Percentiles rank a stretch among this genome's conserved stretches.
phyloP scores from a whole-genome alignment of 2,329 filamentous ascomycete species.

The Amylocarpus encephaloides region DNA sequence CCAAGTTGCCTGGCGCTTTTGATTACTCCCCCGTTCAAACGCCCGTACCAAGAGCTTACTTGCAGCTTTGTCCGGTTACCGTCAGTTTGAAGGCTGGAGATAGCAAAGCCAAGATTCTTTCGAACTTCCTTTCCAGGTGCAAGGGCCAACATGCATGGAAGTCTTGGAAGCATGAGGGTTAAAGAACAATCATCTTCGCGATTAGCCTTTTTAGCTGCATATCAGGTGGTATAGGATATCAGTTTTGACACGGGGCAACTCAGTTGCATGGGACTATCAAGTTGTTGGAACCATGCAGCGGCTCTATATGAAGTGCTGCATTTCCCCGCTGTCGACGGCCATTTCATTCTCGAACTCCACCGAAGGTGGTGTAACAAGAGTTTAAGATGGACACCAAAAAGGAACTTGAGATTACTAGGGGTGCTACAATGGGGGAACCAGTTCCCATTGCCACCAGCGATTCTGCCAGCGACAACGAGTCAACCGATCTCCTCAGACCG shows the following conservation, averaged over 20 bases:
- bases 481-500: conserved; percentile 3
- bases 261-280: background rate
- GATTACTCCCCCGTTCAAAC: too few species aligned
- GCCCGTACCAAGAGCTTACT: too few species aligned
- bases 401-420: conserved; percentile 12
- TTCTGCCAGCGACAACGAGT: conserved; percentile 4
- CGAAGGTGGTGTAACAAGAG: background rate
- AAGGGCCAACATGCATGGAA: too few species aligned
- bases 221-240: too few species aligned
- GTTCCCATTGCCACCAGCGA: background rate
- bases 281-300: background rate
- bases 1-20: too few species aligned
- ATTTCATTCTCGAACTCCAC: background rate
- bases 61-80: too few species aligned
- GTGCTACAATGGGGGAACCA: conserved; percentile 7
- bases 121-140: too few species aligned
- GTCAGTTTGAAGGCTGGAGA: too few species aligned
- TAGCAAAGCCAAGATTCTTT: too few species aligned
- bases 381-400: conserved; percentile 12
- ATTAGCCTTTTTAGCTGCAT: background rate
- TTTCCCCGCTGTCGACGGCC: background rate
- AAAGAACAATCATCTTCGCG: background rate
- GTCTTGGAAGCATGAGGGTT: too few species aligned
- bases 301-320: background rate
- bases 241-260: too few species aligned